Conservation (phyloP, 2,329 filamentous ascomycete genomes). For the Neonectria neomacrospora region DNA sequence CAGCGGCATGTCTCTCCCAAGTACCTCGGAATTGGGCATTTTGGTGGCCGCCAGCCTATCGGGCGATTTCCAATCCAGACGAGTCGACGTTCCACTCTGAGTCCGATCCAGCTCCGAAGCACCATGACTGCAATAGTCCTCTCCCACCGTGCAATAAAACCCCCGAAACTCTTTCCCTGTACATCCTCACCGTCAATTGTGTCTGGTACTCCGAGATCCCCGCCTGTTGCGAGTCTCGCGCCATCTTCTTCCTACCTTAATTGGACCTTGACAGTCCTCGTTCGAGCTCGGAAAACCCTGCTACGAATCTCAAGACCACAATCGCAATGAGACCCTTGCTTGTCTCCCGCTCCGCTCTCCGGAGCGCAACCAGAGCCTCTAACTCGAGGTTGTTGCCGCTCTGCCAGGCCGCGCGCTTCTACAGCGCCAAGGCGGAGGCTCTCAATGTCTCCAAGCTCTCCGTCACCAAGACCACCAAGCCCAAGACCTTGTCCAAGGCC, state of each 20-base stretch:
- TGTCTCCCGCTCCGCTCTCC: constrained; percentile 48
- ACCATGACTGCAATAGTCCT: constrained; percentile 17
- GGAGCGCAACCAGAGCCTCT: constrained; percentile 49
- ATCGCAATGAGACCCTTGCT: constrained; percentile 48
- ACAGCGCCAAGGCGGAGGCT: constrained; percentile 65
- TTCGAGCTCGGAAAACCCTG: not conserved
- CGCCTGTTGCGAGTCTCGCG: constrained; percentile 1
- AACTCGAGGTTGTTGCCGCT: constrained; percentile 52
- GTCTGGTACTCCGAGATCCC: not conserved
- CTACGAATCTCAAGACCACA: constrained; percentile 15
- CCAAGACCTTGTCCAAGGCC: constrained; percentile 78
- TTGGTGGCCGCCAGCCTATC: constrained; percentile 27
- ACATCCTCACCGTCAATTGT: constrained; percentile 1
- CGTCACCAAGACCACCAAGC: constrained; percentile 78
- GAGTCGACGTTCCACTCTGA: constrained; percentile 22
- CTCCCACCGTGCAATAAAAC: constrained; percentile 19
- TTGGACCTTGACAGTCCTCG: not conserved
- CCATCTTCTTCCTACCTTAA: constrained; percentile 1
- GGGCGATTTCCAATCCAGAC: constrained; percentile 37
- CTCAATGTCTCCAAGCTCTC: constrained; percentile 83
- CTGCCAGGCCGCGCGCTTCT: constrained; percentile 50
- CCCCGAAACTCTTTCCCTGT: constrained; percentile 13
- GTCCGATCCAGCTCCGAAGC: constrained; percentile 45
- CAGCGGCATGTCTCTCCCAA: constrained; percentile 38
- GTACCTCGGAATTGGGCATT: constrained; percentile 36